Evolutionary conservation across 2,329 filamentous ascomycete genomes (phyloP), one percentile per base, ranked within the genome.

Genomic region (Periconia sp.): DNA sequence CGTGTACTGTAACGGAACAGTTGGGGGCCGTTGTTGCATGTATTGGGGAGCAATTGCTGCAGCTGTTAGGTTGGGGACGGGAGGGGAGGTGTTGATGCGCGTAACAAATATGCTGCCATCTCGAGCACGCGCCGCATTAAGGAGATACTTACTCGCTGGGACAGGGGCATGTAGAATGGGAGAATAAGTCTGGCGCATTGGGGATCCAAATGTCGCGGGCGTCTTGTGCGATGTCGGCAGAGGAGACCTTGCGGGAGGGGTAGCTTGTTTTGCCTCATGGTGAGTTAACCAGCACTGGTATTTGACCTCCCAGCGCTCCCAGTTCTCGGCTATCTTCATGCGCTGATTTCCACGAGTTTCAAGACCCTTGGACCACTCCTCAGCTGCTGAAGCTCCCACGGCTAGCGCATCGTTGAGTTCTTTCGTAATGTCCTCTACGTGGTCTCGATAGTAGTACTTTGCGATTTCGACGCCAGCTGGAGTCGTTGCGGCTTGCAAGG

Each of bases 321-420:
- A 92, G 36, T 86, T 81, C 19, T 81, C 77, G 21, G 82, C 78
- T 61, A 88, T 83, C 9, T 74, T 77, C 54, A 83, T 79, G 35
- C 77, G 71, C 45, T 82, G 76, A 55, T 81, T 81, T 8, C 87
- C 86, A 44, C 82, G 78, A 19, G 72, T 73, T 30, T 84, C 80
- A 3, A 94, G 77, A 8, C 88, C 88, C 68, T 92, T 92, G 21
- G 84, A 75, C 88, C 89, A 94, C 66, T 92, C 88, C 54, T 89
- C 86, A 4, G 81, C 79, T 9, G 85, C 81, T 29, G 85, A 84
- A 31, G 78, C 57, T n/a, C 88, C 87, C 54, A 89, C 78, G n/a
- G 74, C 70, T 55, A 82, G 81, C 40, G 85, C 87, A 4, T 81
- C 74, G 30, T 81, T 73, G 53, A 89, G 83, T 57, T 89, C 83